Conservation (phyloP, 805 yeast genomes). For the Lipomyces yamanashiensis region DNA sequence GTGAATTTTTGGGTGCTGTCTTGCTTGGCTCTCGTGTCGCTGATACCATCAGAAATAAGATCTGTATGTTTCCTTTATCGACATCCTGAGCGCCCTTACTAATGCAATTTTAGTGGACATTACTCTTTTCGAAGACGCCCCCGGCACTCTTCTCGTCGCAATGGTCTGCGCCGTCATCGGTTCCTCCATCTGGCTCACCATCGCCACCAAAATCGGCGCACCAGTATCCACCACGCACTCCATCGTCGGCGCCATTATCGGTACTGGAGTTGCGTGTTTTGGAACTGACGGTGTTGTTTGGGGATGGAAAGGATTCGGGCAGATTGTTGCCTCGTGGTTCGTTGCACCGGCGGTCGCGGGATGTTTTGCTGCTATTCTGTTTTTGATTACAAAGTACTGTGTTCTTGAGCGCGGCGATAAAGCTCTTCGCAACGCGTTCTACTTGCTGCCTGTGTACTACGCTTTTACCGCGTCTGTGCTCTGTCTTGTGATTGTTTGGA, state of each 20-base stretch:
- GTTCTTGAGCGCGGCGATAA: slow-evolving; percentile 63
- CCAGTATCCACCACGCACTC: slow-evolving; percentile 86
- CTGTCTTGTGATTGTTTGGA: slow-evolving; percentile 80
- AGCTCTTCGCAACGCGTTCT: slow-evolving; percentile 59
- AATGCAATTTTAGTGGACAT: slow-evolving; percentile 55
- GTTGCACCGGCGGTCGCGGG: slow-evolving; percentile 78
- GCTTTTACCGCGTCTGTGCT: slow-evolving; percentile 63
- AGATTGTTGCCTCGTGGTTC: slow-evolving; percentile 79
- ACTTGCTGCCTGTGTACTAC: slow-evolving; percentile 64
- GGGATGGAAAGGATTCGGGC: slow-evolving; percentile 78
- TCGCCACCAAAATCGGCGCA: slow-evolving; percentile 70
- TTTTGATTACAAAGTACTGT: slow-evolving; percentile 60
- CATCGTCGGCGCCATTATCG: slow-evolving; percentile 75
- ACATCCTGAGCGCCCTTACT: not conserved
- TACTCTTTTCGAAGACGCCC: slow-evolving; percentile 54
- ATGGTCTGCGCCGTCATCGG: slow-evolving; percentile 80
- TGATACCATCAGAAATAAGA: slow-evolving; percentile 68
- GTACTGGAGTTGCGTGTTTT: slow-evolving; percentile 73
- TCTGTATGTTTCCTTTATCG: slow-evolving; percentile 6
- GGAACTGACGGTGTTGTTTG: slow-evolving; percentile 65
- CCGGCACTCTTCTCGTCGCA: slow-evolving; percentile 73
- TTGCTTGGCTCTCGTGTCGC: slow-evolving; percentile 75
- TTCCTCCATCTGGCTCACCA: slow-evolving; percentile 68
- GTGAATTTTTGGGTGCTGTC: slow-evolving; percentile 77
- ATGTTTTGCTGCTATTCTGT: slow-evolving; percentile 60